Conservation (phyloP, 192 early-diverging fungal species). For the Rhizophagus clarus region DNA sequence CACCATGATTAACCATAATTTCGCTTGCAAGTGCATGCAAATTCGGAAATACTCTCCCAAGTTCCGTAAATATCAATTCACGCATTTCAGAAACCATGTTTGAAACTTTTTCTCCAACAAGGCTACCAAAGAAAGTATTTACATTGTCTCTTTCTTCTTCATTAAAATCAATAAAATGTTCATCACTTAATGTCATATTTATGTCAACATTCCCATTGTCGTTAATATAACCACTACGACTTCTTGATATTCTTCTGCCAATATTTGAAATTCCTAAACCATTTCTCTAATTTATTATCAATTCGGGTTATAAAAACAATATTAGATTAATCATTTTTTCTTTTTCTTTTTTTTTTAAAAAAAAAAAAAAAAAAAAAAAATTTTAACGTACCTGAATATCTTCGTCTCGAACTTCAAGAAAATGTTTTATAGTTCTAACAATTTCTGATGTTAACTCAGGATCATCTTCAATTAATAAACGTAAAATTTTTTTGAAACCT, state of each 20-base stretch:
- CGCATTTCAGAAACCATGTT: slow-evolving; percentile 43
- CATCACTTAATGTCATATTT: slow-evolving; percentile 16
- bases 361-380: slow-evolving; percentile 4
- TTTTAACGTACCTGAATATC: slow-evolving; percentile 34
- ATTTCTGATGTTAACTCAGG: slow-evolving; percentile 40
- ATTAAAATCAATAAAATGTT: slow-evolving; percentile 31
- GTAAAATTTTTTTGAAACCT: slow-evolving; percentile 45
- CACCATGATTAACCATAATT: slow-evolving; percentile 42
- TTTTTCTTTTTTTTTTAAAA: background rate
- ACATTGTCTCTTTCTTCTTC: slow-evolving; percentile 24
- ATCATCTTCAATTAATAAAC: slow-evolving; percentile 38
- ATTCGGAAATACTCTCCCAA: slow-evolving; percentile 45
- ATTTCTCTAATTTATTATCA: background rate
- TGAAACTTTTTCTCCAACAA: slow-evolving; percentile 39
- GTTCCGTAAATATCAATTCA: slow-evolving; percentile 43
- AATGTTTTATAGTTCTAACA: slow-evolving; percentile 41
- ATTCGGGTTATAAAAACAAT: background rate
- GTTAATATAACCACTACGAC: background rate
- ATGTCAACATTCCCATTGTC: background rate
- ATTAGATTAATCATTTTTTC: background rate
- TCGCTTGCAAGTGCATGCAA: slow-evolving; percentile 37
- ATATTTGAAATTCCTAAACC: background rate
- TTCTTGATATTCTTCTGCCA: background rate
- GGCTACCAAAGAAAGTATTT: slow-evolving; percentile 24
- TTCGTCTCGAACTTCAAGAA: slow-evolving; percentile 38